These are phyloP conservation scores for Penstemon davidsonii DNA, from an alignment of 257 asterid species.

Conservation along the genomic window DNA sequence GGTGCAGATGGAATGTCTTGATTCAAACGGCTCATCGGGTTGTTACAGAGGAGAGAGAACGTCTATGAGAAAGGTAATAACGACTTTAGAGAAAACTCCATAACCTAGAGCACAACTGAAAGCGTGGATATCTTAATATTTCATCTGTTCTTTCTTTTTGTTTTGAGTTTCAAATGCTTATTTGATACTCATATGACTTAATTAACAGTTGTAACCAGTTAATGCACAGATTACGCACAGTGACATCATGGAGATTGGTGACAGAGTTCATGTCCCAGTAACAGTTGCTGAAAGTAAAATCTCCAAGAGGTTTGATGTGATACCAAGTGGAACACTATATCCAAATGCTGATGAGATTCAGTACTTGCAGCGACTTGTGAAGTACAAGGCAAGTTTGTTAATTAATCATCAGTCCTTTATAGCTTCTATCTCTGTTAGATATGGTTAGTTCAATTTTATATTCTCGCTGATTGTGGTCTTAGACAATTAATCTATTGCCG, in stretches of 20 bases:
- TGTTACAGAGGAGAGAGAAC: constrained; percentile 30
- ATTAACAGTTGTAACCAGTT: constrained; percentile 20
- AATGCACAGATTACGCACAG: constrained; percentile 61
- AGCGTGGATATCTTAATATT: background rate
- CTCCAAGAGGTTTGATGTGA: constrained; percentile 80
- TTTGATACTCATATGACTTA: constrained; percentile 9
- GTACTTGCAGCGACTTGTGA: constrained; percentile 77
- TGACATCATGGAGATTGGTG: constrained; percentile 69
- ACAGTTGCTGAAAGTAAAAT: constrained; percentile 71
- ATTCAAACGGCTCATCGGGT: constrained; percentile 31
- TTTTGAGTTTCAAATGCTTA: constrained; percentile 2
- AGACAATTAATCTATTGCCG: constrained; percentile 20
- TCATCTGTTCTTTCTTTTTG: background rate
- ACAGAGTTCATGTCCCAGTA: constrained; percentile 65
- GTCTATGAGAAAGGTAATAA: constrained; percentile 59
- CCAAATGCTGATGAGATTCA: constrained; percentile 97
- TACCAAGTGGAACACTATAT: constrained; percentile 76
- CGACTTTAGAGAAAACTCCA: constrained; percentile 23
- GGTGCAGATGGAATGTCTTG: constrained; percentile 62
- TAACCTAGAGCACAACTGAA: background rate
- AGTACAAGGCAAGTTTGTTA: constrained; percentile 63
- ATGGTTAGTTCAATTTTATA: background rate
- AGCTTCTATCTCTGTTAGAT: constrained; percentile 13
- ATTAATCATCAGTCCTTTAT: constrained; percentile 6
- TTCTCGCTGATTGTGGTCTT: constrained; percentile 23